Base-by-base conservation (phyloP, 2,329 filamentous ascomycete species). In the Aspergillus nomiae region DNA sequence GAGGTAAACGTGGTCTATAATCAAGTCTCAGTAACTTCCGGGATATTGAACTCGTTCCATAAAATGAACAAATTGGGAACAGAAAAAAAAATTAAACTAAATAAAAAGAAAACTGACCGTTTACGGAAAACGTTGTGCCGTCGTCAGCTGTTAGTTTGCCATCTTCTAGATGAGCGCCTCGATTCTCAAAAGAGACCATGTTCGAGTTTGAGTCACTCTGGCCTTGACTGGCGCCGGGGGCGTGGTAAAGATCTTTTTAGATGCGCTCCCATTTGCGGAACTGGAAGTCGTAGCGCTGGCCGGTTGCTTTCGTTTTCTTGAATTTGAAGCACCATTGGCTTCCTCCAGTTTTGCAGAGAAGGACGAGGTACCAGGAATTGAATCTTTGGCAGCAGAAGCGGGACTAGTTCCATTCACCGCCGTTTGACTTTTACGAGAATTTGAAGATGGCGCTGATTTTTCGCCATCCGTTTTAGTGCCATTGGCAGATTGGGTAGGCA, bases 101-200 rank as follows among this genome's bases (percentile, higher is more conserved):
- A 76, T 65, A 69, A 34, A 4, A 58, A 53, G 21, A 61, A 19
- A 46, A 79, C 89, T 82, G 86, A 97, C 94, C 95, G 82, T 99
- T 96, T 68, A 92, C 84, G 69, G 87, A 86, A 71, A 97, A 83
- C 60, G 89, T 85, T 51, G 92, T 95, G 68, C 95, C 95, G 81
- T 98, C 93, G 76, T 99, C 95, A 64, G 95, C 92, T 70, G 90
- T 86, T 75, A 99, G 85, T 74, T 90, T 89, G 61, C 91, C 91
- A 71, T 94, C 85, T 72, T 90, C 89, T 62, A 94, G 84, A 62
- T 84, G 85, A 56, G 86, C 87, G 62, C 87, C 86, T 73, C 86
- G 88, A 65, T 88, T 88, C 66, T 92, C 89, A 79, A 98, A 98
- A 50, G 87, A 92, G 81, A 97, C 86, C 88, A 98, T 90, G 77